Conservation (phyloP, 2,329 filamentous ascomycete genomes). For the Hypoxylon sp. region DNA sequence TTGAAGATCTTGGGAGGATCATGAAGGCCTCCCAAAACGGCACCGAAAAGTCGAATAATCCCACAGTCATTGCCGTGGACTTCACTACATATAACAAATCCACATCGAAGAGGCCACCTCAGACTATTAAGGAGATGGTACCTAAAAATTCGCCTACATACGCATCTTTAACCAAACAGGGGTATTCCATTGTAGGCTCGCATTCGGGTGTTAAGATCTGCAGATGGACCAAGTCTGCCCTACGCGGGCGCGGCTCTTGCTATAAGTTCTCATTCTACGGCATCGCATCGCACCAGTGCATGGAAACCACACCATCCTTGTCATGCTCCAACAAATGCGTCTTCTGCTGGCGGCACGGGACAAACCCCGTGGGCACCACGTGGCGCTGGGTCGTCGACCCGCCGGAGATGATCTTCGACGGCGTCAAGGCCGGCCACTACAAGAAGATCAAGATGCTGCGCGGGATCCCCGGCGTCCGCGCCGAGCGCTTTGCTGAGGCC, state of each 20-base stretch:
- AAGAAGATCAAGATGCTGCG: constrained; percentile 98
- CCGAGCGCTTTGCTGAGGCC: constrained; percentile 92
- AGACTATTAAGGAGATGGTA: constrained; percentile 89
- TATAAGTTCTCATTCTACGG: constrained; percentile 99
- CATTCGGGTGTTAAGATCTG: constrained; percentile 98
- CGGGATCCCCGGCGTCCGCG: constrained; percentile 91
- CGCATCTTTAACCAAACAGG: constrained; percentile 91
- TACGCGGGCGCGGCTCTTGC: constrained; percentile 92
- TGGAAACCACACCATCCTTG: constrained; percentile 96
- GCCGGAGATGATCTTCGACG: constrained; percentile 89
- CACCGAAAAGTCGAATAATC: constrained; percentile 49
- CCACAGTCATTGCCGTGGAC: constrained; percentile 80
- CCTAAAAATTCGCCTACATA: constrained; percentile 92
- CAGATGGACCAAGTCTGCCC: constrained; percentile 97
- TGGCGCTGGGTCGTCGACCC: constrained; percentile 98
- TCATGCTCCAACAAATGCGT: constrained; percentile 99
- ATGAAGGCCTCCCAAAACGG: constrained; percentile 65
- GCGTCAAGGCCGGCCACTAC: constrained; percentile 93
- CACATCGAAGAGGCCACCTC: constrained; percentile 62
- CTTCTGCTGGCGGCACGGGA: constrained; percentile 98
- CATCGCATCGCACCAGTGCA: constrained; percentile 95
- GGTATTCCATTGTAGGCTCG: constrained; percentile 93
- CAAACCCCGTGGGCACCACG: constrained; percentile 95
- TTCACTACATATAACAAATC: constrained; percentile 80
- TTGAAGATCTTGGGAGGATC: constrained; percentile 85